Conservation (phyloP, 2,329 filamentous ascomycete species). For the Eutypella sp. region DNA sequence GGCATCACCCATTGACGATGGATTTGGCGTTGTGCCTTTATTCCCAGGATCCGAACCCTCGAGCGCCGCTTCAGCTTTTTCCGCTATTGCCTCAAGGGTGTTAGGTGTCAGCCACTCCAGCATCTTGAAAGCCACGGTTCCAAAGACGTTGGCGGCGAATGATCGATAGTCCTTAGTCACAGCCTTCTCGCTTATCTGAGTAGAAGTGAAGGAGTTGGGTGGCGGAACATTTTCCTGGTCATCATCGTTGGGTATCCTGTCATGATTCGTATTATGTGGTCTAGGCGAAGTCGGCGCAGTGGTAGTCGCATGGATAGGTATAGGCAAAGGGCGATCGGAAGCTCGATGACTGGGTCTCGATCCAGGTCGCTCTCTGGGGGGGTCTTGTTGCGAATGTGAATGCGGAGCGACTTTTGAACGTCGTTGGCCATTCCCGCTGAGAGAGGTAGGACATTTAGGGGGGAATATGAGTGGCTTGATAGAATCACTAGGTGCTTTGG, state of each 20-base stretch:
- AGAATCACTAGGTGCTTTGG: conserved; percentile 39
- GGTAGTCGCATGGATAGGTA: conserved; percentile 1
- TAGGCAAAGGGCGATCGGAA: conserved; percentile 1
- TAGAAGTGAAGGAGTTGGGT: conserved; percentile 3
- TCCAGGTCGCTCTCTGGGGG: neutral
- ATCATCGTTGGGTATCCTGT: conserved; percentile 2
- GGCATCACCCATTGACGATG: conserved; percentile 11
- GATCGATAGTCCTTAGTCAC: conserved; percentile 53
- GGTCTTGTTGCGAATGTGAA: conserved; percentile 3
- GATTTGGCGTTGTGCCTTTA: conserved; percentile 20
- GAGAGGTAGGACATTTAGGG: conserved; percentile 25
- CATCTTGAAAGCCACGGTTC: conserved; percentile 64
- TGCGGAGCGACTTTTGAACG: neutral
- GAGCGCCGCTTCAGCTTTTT: conserved; percentile 27
- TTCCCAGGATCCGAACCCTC: conserved; percentile 6
- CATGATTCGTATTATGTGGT: neutral
- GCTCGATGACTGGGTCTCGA: conserved; percentile 2
- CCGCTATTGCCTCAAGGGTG: conserved; percentile 45
- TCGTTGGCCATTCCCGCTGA: conserved; percentile 10
- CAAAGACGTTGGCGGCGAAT: conserved; percentile 59
- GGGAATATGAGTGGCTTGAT: conserved; percentile 44
- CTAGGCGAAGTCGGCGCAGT: conserved; percentile 2
- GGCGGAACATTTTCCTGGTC: conserved; percentile 1
- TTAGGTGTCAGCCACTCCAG: conserved; percentile 63
- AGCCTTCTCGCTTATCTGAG: conserved; percentile 39